Base-by-base conservation (phyloP, 73 alveolate species). In the Symbiodinium pilosum region DNA sequence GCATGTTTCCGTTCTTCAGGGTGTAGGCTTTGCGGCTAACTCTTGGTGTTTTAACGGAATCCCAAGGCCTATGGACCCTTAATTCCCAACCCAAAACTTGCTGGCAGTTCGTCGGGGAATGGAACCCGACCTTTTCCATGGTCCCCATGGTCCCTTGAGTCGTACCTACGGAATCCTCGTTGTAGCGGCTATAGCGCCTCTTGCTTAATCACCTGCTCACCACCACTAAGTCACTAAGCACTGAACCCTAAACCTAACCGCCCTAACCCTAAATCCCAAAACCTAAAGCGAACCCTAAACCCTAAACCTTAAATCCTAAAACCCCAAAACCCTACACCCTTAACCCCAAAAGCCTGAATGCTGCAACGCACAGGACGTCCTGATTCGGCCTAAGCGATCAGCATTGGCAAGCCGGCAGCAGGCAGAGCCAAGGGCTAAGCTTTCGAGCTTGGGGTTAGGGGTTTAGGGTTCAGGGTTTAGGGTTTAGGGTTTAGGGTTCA, bases 361-460 rank as follows among this genome's bases (percentile, higher is more conserved):
- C n/a, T n/a, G n/a, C n/a, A n/a, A n/a, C n/a, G 5, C 11, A 47
- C 84, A 98, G 97, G 99, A 99, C 56, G 99, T 99, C 43, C 95
- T 99, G 98, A 89, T 99, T 94, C 97, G 99, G 21, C 99, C 99
- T 56, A 87, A 96, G 99, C 94, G 99, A 42, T 93, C 99, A 4
- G 96, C 94, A 12, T 86, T 99, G 43, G 94, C 96, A 43, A 75
- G 99, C 32, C 97, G 99, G 32, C 92, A 99, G 4, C 97, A 99
- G 84, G 99, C 28, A 9, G 18, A 43, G 59, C 59, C 59, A 6
- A 9, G 14, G 59, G 59, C 59, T 47, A 9, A 9, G 59, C 14
- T 14, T 9, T 47, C 6, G 59, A n/a, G n/a, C n/a, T n/a, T n/a
- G n/a, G n/a, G 71, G 14, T 54, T 0, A 2, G 71, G n/a, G 71